Evolutionary conservation across 176 grass and related monocot species (phyloP), one percentile per base, ranked within the genome.

Genomic region (Oryza nivara): DNA sequence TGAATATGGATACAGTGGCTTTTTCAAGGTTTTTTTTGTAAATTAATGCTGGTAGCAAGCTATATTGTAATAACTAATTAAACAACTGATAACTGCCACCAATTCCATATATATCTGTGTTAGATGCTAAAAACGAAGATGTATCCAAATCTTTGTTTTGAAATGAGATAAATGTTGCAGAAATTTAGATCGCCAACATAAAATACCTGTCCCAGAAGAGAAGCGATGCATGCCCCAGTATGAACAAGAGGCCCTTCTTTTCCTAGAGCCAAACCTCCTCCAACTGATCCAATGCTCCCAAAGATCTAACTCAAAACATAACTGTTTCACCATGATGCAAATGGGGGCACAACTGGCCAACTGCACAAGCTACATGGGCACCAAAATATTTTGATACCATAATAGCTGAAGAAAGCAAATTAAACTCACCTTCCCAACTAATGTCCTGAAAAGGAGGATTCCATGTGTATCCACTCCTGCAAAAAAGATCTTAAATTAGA

Each of bases 161-260:
- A 56, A 72, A 73, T 68, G 26, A 73, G 13, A 68, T 61, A 47
- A 82, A 48, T 74, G 7, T n/a, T 13, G 4, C 68, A 73, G 13
- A 72, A 9, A 66, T 56, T 84, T 11, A 80, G 23, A 69, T 83
- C 25, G 22, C 7, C 34, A 83, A 3, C 51, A 84, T 70, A 67
- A 47, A 80, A 81, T 89, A 98, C 96, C 72, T 98, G 96, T 72
- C 93, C 96, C 54, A 98, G 93, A 90, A 98, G 88, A 73, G 96
- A 98, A 90, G 96, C 96, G 81, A 98, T 98, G 83, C 96, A 98
- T 73, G 96, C 96, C 35, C 96, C 96, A 88, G 96, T 98, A 54
- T 98, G 96, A 81, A 98, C 96, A 87, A 98, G 96, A 68, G 96
- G 96, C 11, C 96, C 96, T 92, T 98, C 96, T 98, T 98, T 98